These are phyloP conservation scores for Acanthamoeba culbertsoni DNA, from an alignment of 208 protist species.

Conservation along the genomic window DNA sequence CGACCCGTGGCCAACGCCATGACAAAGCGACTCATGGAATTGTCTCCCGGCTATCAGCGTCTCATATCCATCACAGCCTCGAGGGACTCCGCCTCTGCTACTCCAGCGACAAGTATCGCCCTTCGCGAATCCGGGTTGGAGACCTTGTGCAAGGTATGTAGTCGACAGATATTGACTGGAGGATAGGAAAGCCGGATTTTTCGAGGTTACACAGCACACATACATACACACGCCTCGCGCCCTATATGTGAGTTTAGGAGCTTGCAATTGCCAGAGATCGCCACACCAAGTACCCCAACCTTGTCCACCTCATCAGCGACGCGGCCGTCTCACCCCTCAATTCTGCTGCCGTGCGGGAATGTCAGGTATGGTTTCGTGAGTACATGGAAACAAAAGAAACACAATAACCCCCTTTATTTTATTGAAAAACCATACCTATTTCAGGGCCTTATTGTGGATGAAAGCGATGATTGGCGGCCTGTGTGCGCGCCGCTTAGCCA, in stretches of 20 bases:
- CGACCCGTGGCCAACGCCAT: neutral
- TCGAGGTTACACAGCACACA: too few species aligned
- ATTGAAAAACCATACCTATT: neutral
- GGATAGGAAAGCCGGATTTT: neutral
- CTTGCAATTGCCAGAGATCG: neutral
- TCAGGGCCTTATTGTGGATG: neutral
- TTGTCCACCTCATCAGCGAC: slow-evolving; percentile 13
- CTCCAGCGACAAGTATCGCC: too few species aligned
- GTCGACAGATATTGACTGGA: neutral
- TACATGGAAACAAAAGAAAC: neutral
- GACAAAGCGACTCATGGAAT: neutral
- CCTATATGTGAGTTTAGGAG: neutral
- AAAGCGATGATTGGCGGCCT: neutral
- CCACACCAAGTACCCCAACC: neutral
- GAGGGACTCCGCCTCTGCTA: too few species aligned
- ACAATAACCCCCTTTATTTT: neutral
- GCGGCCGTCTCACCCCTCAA: neutral
- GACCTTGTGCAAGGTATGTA: neutral
- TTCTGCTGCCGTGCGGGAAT: neutral
- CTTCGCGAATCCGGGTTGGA: too few species aligned
- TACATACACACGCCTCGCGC: neutral
- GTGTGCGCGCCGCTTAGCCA: neutral
- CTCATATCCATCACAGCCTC: neutral
- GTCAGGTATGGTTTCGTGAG: neutral
- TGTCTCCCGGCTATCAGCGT: neutral